Evolutionary conservation across 78 protist species (phyloP).

Genomic region (Polysphondylium violaceum): DNA sequence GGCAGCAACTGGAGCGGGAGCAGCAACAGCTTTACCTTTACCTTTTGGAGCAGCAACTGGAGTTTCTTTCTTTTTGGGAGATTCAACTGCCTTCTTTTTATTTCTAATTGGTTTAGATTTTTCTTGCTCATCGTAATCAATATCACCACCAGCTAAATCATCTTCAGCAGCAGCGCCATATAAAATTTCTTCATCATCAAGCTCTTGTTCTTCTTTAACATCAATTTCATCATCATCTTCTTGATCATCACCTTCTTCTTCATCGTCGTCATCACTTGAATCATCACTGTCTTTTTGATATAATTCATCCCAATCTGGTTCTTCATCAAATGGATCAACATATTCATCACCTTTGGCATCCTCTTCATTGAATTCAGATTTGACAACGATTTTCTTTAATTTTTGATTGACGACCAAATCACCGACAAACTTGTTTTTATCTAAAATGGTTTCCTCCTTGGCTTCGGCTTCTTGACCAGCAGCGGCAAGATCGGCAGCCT

Average conservation of each 20-base stretch:
- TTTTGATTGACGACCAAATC: slow-evolving; percentile 59
- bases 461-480: slow-evolving; percentile 6
- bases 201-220: slow-evolving; percentile 6
- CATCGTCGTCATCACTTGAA: slow-evolving; percentile 23
- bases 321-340: slow-evolving; percentile 76
- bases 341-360: slow-evolving; percentile 68
- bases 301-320: slow-evolving; percentile 81
- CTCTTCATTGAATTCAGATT: slow-evolving; percentile 74
- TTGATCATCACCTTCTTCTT: slow-evolving; percentile 36
- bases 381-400: slow-evolving; percentile 42
- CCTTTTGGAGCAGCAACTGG: neutral
- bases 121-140: slow-evolving; percentile 2
- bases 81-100: neutral
- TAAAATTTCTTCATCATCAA: slow-evolving; percentile 23
- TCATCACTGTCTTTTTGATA: slow-evolving; percentile 65
- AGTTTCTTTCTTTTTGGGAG: neutral
- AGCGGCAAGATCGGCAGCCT: neutral
- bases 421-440: slow-evolving; percentile 26
- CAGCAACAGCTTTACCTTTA: neutral
- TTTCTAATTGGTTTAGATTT: slow-evolving; percentile 8
- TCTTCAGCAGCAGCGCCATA: slow-evolving; percentile 60
- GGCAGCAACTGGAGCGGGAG: neutral
- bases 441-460: slow-evolving; percentile 7
- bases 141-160: slow-evolving; percentile 59
- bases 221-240: slow-evolving; percentile 27